Percentiles rank a stretch among this genome's conserved stretches.
Conservation (phyloP, 164 flowering plant species). For the Vitis amurensis region DNA sequence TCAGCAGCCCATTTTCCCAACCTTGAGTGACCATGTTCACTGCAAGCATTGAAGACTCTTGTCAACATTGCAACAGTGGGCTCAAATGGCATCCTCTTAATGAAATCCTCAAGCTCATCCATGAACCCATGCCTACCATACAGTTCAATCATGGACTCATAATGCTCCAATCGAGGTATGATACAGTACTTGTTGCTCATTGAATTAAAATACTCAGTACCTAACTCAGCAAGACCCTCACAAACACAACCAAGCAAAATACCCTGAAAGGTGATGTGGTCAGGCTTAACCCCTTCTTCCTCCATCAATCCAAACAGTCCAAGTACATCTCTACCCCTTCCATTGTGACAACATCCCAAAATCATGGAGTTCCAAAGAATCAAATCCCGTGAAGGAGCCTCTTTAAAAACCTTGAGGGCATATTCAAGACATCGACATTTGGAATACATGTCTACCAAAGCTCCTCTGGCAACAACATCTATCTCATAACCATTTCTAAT, state of each 20-base stretch:
- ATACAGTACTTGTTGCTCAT: constrained; percentile 41
- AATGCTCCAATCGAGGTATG: constrained; percentile 57
- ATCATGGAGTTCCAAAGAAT: constrained; percentile 41
- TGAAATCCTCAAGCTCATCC: constrained; percentile 54
- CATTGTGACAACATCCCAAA: constrained; percentile 35
- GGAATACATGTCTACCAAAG: constrained; percentile 57
- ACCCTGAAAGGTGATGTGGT: constrained; percentile 54
- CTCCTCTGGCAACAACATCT: constrained; percentile 39
- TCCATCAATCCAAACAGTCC: constrained; percentile 18
- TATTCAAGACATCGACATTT: constrained; percentile 29
- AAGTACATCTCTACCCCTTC: constrained; percentile 31
- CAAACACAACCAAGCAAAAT: constrained; percentile 47
- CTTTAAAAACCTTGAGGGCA: constrained; percentile 34
- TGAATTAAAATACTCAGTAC: constrained; percentile 36
- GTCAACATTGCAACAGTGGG: constrained; percentile 51
- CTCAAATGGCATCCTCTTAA: constrained; percentile 49
- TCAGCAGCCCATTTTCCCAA: constrained; percentile 43
- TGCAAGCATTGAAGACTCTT: constrained; percentile 38
- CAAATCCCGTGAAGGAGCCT: constrained; percentile 24
- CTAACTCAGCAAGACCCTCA: constrained; percentile 48
- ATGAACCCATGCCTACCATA: constrained; percentile 36
- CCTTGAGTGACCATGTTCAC: constrained; percentile 32
- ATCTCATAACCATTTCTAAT: constrained; percentile 44
- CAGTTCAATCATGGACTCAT: constrained; percentile 62
- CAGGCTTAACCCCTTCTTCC: constrained; percentile 42